Evolutionary conservation across 768 basidiomycete species (phyloP).

Genomic region (Serendipita indica): DNA sequence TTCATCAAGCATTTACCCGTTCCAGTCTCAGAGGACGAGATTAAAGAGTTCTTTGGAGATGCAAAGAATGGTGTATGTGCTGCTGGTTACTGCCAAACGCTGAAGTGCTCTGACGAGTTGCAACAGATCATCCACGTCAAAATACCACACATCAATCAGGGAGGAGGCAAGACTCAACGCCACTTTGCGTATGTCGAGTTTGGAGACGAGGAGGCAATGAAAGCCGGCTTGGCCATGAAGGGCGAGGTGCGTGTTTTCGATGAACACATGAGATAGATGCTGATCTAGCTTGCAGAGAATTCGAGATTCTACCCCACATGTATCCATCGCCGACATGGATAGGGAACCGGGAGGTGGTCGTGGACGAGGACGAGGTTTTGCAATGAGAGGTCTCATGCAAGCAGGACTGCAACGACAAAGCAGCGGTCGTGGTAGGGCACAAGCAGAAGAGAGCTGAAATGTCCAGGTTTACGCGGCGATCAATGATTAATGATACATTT

Average conservation of each 20-base stretch:
- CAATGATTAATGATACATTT: background rate
- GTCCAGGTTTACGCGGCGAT: background rate
- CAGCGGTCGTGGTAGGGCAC: background rate
- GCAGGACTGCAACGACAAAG: conserved; percentile 36
- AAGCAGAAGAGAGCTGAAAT: background rate
- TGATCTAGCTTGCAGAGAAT: conserved; percentile 37
- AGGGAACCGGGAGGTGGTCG: conserved; percentile 30
- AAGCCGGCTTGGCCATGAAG: conserved; percentile 58
- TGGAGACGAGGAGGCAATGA: conserved; percentile 76
- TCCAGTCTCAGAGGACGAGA: conserved; percentile 42
- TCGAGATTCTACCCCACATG: conserved; percentile 47
- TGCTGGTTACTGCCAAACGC: background rate
- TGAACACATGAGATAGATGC: conserved; percentile 12
- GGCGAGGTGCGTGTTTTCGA: conserved; percentile 45
- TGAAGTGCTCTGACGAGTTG: background rate
- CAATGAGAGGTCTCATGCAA: conserved; percentile 49
- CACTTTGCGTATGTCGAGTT: conserved; percentile 81
- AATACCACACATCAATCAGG: conserved; percentile 33
- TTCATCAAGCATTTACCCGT: conserved; percentile 52
- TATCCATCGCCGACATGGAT: conserved; percentile 55
- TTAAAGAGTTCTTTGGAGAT: conserved; percentile 65
- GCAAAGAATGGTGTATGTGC: conserved; percentile 47
- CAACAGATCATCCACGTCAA: conserved; percentile 52
- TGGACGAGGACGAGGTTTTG: conserved; percentile 37
- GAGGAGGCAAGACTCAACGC: conserved; percentile 16